A percentile compares a stretch with the other conserved stretches of the same genome.
Conservation (phyloP, 768 basidiomycete genomes). For the Mrakia hoshinonis region DNA sequence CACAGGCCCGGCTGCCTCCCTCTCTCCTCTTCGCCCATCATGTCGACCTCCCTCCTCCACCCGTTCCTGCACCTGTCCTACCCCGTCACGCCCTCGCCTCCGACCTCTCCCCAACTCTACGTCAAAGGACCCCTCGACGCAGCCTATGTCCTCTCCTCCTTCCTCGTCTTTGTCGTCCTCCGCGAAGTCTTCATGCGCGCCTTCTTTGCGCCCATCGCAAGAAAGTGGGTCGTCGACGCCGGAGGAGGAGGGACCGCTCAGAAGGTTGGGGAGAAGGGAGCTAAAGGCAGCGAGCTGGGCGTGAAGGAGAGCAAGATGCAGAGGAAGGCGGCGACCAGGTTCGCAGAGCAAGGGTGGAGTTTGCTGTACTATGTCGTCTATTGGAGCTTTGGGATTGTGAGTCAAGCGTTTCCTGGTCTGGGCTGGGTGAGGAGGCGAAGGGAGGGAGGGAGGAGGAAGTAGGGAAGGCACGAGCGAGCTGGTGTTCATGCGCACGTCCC, state of each 20-base stretch:
- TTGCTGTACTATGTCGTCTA: constrained; percentile 64
- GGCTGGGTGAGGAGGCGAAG: neutral
- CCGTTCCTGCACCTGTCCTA: too few relatives aligned
- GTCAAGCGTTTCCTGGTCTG: constrained; percentile 42
- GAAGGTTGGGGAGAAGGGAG: neutral
- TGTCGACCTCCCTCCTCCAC: too few relatives aligned
- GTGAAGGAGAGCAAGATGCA: constrained; percentile 33
- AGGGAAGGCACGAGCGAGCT: too few relatives aligned
- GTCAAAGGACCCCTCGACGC: constrained; percentile 60
- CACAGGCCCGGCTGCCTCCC: too few relatives aligned
- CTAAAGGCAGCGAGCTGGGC: constrained; percentile 25
- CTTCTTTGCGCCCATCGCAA: constrained; percentile 71
- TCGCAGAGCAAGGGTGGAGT: constrained; percentile 93
- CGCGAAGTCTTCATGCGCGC: constrained; percentile 68
- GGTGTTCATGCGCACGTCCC: too few relatives aligned
- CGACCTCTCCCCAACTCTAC: constrained; percentile 46
- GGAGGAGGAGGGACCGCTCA: neutral
- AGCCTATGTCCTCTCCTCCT: constrained; percentile 71
- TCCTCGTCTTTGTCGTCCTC: constrained; percentile 75
- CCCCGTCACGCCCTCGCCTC: too few relatives aligned
- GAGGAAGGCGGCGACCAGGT: constrained; percentile 64
- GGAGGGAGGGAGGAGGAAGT: neutral
- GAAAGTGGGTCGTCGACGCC: constrained; percentile 52
- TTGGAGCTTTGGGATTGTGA: constrained; percentile 70
- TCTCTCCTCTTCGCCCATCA: too few relatives aligned